Evolutionary conservation across 2,329 filamentous ascomycete species (phyloP).

Genomic region (Alternaria dauci): DNA sequence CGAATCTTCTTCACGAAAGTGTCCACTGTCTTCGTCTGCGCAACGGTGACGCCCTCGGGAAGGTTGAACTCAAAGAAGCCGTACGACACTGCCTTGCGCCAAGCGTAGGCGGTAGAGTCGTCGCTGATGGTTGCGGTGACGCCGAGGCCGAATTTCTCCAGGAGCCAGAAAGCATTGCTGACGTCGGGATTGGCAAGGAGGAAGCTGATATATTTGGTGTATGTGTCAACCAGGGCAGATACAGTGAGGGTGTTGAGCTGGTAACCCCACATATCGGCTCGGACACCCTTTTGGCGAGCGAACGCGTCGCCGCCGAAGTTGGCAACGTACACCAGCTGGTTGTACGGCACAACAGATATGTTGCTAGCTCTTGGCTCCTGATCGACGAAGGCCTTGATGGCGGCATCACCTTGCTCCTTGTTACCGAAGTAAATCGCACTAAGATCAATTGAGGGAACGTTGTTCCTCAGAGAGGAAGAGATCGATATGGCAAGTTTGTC

Average conservation of each 20-base stretch:
- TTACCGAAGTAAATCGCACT: conserved; percentile 7
- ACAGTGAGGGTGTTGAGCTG: conserved; percentile 6
- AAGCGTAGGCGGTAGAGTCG: conserved; percentile 35
- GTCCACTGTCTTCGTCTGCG: background rate
- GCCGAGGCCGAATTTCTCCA: background rate
- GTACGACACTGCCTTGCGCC: conserved; percentile 25
- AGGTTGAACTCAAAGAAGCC: conserved; percentile 22
- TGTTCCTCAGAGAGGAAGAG: conserved; percentile 1
- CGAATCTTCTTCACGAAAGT: background rate
- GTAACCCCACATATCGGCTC: conserved; percentile 5
- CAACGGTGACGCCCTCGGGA: background rate
- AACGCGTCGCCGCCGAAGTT: conserved; percentile 6
- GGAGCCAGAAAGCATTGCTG: background rate
- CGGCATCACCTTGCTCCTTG: conserved; percentile 2
- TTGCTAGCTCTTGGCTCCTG: conserved; percentile 5
- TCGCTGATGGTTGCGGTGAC: conserved; percentile 3
- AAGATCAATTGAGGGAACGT: background rate
- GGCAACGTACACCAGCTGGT: conserved; percentile 4
- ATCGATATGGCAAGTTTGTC: conserved; percentile 1
- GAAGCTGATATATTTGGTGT: conserved; percentile 2
- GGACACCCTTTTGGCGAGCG: conserved; percentile 1
- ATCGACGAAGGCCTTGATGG: background rate
- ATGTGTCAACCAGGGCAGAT: background rate
- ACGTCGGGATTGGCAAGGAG: background rate
- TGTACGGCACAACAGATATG: conserved; percentile 1